phyloP scores from a whole-genome alignment of 371 early-diverging fungal genomes.

The Ecytonucleospora hepatopenaei region DNA sequence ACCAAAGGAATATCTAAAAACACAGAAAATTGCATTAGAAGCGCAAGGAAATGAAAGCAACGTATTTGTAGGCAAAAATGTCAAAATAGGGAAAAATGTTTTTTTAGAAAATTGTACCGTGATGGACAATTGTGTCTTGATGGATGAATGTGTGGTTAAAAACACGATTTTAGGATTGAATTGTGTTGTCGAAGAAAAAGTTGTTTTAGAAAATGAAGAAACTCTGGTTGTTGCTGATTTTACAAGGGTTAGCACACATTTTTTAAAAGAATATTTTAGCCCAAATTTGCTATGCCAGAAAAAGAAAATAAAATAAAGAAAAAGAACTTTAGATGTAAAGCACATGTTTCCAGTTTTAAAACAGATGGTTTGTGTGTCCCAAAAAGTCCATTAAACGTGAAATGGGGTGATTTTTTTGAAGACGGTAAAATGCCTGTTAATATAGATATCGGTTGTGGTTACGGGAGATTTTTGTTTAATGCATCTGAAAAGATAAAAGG shows the following conservation, averaged over 20 bases:
- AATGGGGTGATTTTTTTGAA: slow-evolving; percentile 76
- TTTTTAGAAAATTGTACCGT: slow-evolving; percentile 73
- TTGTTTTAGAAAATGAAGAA: slow-evolving; percentile 1
- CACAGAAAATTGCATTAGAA: slow-evolving; percentile 59
- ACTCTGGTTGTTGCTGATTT: background rate
- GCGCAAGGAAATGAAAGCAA: slow-evolving; percentile 68
- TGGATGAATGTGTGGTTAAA: slow-evolving; percentile 74
- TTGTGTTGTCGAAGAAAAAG: slow-evolving; percentile 56
- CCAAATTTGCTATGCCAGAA: background rate
- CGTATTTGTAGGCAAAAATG: slow-evolving; percentile 76
- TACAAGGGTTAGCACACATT: no score
- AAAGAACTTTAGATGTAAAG: slow-evolving; percentile 78
- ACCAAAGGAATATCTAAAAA: slow-evolving; percentile 87
- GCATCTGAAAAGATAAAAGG: slow-evolving; percentile 75
- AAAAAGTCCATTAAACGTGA: slow-evolving; percentile 65
- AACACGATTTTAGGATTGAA: slow-evolving; percentile 88
- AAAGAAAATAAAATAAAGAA: slow-evolving; percentile 57
- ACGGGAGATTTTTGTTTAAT: slow-evolving; percentile 76
- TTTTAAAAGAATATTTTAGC: background rate
- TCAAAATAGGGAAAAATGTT: slow-evolving; percentile 59
- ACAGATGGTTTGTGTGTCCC: slow-evolving; percentile 61
- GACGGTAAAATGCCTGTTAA: slow-evolving; percentile 66
- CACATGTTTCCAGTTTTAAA: slow-evolving; percentile 78
- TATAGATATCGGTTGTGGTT: slow-evolving; percentile 97
- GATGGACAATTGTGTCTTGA: slow-evolving; percentile 70